Conservation (phyloP, 192 early-diverging fungal species). For the Dissophora globulifera region DNA sequence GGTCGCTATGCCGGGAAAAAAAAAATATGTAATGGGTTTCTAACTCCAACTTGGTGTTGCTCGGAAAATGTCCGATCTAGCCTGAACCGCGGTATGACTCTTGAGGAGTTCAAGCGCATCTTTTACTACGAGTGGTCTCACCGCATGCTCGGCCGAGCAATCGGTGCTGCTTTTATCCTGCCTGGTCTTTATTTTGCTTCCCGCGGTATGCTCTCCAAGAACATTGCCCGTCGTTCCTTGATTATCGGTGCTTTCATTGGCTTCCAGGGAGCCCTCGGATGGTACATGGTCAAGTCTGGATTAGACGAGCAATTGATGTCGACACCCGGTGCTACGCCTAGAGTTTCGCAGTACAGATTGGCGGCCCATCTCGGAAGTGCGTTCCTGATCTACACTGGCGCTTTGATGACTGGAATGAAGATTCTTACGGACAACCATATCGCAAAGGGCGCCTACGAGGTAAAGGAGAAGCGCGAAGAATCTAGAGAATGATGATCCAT, state of each 20-base stretch:
- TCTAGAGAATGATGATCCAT: too few species aligned
- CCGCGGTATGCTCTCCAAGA: constrained; percentile 79
- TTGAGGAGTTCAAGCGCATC: constrained; percentile 95
- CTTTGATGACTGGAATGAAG: constrained; percentile 82
- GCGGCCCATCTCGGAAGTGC: constrained; percentile 91
- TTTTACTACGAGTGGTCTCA: constrained; percentile 99
- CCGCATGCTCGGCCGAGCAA: constrained; percentile 92
- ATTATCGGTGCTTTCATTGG: constrained; percentile 74
- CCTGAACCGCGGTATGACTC: constrained; percentile 87
- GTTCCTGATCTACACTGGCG: constrained; percentile 85
- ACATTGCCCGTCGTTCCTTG: constrained; percentile 67
- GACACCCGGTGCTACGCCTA: constrained; percentile 81
- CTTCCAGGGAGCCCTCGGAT: constrained; percentile 92
- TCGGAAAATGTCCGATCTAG: constrained; percentile 59
- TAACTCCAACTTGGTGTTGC: too few species aligned
- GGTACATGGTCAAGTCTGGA: constrained; percentile 98
- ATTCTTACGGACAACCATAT: constrained; percentile 78
- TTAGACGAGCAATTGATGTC: constrained; percentile 83
- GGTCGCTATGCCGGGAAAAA: neutral
- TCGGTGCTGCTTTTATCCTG: constrained; percentile 87
- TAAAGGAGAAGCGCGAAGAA: too few species aligned
- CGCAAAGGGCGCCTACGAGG: constrained; percentile 57
- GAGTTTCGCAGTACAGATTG: constrained; percentile 95
- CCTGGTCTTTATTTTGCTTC: constrained; percentile 89
- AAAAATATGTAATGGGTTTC: too few species aligned